Evolutionary conservation across 1,284 basidiomycete genomes (phyloP), one percentile per base, ranked within the genome.

Genomic region (Ganoderma boninense): DNA sequence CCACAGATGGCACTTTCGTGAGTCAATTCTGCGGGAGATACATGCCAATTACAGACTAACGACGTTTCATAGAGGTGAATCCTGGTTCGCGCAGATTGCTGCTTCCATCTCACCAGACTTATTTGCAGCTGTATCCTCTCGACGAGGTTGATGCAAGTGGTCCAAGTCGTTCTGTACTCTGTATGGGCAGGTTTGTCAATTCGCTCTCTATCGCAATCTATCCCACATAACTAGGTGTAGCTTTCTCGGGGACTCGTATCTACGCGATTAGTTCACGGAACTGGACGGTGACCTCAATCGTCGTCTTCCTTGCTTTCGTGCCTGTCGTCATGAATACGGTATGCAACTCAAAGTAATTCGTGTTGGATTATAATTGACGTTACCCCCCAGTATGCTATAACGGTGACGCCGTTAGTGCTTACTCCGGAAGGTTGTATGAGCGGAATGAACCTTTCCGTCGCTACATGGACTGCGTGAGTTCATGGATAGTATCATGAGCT

Each of bases 161-260:
- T 67, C 5, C 64, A 66, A 18, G 61, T 64, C 14, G 6, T 71
- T 13, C 64, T 74, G 7, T 74, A 74, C 20, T 23, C 38, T 4
- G 67, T 70, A 5, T 74, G 73, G 73, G 70, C 73, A 32, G 73
- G 73, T 72, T 13, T 43, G 73, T 70, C 1, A 2, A 23, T 14
- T 20, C 20, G 3, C 29, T 23, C 61, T 40, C 14, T 4, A 29
- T 13, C 23, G n/a, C 16, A 6, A 35, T 0, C 1, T n/a, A 1
- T 7, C 6, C 7, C 8, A 16, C 35, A n/a, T 62, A 14, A 52
- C 35, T 3, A 3, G 18, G 6, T 2, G 16, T 32, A 74, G 73
- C 64, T 4, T 74, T 74, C 42, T 63, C 73, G 6, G 73, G 73
- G 5, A 52, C 70, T 16, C 73, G 73, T 8, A 60, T 71, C 4